These are phyloP conservation scores for Calocera cornea DNA, from an alignment of 768 basidiomycete species.

Conservation along the genomic window DNA sequence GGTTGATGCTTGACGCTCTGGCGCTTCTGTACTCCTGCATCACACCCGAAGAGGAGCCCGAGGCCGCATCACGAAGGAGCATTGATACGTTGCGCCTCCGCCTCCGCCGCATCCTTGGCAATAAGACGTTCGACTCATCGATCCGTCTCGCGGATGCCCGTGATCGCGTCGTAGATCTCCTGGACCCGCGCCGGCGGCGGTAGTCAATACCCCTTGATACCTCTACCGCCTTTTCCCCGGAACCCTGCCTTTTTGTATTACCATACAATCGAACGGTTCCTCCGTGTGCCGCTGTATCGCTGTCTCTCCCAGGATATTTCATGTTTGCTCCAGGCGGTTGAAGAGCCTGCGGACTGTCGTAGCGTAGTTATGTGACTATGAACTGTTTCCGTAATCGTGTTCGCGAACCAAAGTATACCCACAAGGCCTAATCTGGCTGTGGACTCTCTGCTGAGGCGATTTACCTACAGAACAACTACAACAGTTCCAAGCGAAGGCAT, in stretches of 20 bases:
- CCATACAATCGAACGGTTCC: not conserved
- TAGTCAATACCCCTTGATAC: not conserved
- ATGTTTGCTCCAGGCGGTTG: not conserved
- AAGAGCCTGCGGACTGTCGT: not conserved
- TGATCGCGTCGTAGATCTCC: not conserved
- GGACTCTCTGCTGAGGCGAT: too few species aligned
- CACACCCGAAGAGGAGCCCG: not conserved
- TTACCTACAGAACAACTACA: too few species aligned
- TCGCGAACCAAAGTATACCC: too few species aligned
- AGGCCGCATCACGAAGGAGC: not conserved
- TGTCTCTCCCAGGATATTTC: not conserved
- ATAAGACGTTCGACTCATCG: not conserved
- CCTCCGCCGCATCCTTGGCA: not conserved
- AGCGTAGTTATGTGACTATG: not conserved
- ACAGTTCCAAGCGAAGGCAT: too few species aligned
- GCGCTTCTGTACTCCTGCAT: not conserved
- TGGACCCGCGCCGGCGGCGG: not conserved
- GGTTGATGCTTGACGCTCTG: not conserved
- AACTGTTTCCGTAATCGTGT: not conserved
- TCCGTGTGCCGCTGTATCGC: not conserved
- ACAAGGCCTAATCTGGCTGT: too few species aligned
- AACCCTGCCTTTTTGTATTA: not conserved
- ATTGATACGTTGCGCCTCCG: not conserved
- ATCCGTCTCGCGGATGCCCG: not conserved
- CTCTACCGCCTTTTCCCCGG: not conserved